Base-by-base conservation (phyloP, 1,139 yeast genomes). In the Sugiyamaella sp. region DNA sequence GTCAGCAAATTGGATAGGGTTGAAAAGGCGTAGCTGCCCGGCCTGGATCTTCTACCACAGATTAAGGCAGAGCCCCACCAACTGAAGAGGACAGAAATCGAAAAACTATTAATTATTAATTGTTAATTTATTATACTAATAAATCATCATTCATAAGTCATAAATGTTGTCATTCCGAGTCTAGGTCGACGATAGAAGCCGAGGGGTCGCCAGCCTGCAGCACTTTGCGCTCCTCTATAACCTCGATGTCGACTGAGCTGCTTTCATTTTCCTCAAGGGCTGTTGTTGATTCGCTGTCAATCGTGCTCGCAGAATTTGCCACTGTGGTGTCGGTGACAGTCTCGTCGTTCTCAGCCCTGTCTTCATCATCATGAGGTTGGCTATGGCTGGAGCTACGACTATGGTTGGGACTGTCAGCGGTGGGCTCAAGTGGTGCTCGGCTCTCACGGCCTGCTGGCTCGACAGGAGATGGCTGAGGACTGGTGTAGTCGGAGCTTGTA, bases 71-170 rank as follows among this genome's bases (percentile, higher is more conserved):
- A n/a, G n/a, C n/a, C n/a, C n/a, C n/a, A n/a, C n/a, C n/a, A n/a
- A n/a, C n/a, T n/a, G n/a, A n/a, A n/a, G n/a, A n/a, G n/a, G n/a
- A n/a, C n/a, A n/a, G n/a, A n/a, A n/a, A n/a, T n/a, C n/a, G n/a
- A n/a, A n/a, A n/a, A 17, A 20, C 14, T 27, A 44, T 44, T 37
- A 37, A 20, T 46, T 32, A 46, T 46, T 46, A 46, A 12, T 21
- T n/a, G n/a, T n/a, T 45, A 35, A 37, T 46, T 46, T 35, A 46
- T 46, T 44, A 46, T 46, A 35, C 35, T 44, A 46, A 46, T 46
- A 46, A 46, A 46, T 49, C 49, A 49, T 44, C 24, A 49, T 27
- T 49, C 53, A 43, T 49, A 37, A 43, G 41, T 46, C 32, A 35
- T 46, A 16, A 25, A 14, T 19, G 17, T 14, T n/a, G 14, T 50